These are phyloP conservation scores for Tanozyma kutaoensis DNA, from an alignment of 805 yeast genomes.

Conservation along the genomic window DNA sequence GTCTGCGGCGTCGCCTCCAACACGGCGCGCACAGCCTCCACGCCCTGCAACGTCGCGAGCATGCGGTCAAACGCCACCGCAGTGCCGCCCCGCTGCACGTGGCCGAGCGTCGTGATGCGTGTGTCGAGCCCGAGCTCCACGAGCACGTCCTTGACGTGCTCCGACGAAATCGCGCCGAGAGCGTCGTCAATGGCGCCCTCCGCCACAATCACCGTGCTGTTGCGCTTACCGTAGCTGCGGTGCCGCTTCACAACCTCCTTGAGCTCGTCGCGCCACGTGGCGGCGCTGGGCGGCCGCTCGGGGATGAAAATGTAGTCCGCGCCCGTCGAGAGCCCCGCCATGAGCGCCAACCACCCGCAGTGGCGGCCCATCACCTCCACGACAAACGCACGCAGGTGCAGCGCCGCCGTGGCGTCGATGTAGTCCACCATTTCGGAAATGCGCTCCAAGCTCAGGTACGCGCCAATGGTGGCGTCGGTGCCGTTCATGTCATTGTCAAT, in stretches of 20 bases:
- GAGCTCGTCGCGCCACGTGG: slow-evolving; percentile 73
- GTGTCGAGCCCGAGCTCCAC: slow-evolving; percentile 85
- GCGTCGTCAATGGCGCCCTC: slow-evolving; percentile 91
- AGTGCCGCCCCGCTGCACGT: slow-evolving; percentile 97
- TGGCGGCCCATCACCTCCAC: slow-evolving; percentile 99
- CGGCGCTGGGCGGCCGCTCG: slow-evolving; percentile 72
- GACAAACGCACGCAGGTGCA: slow-evolving; percentile 95
- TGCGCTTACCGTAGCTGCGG: slow-evolving; percentile 79
- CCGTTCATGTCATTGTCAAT: slow-evolving; percentile 97
- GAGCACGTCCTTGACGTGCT: slow-evolving; percentile 69
- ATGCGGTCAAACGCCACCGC: slow-evolving; percentile 92
- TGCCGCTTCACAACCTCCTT: slow-evolving; percentile 63
- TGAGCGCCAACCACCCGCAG: slow-evolving; percentile 96
- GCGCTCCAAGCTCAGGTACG: slow-evolving; percentile 84
- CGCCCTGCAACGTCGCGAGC: slow-evolving; percentile 92
- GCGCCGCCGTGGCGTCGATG: slow-evolving; percentile 94
- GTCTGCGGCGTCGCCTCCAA: slow-evolving; percentile 77
- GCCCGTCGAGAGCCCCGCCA: slow-evolving; percentile 95
- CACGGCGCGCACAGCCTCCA: slow-evolving; percentile 91
- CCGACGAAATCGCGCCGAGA: slow-evolving; percentile 67
- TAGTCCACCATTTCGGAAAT: slow-evolving; percentile 91
- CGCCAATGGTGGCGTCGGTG: slow-evolving; percentile 95
- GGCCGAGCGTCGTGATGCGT: slow-evolving; percentile 90
- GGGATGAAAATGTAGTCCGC: slow-evolving; percentile 94
- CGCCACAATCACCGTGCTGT: slow-evolving; percentile 92